phyloP scores from a whole-genome alignment of 495 filamentous ascomycete species.

The Aspergillus nanangensis region DNA sequence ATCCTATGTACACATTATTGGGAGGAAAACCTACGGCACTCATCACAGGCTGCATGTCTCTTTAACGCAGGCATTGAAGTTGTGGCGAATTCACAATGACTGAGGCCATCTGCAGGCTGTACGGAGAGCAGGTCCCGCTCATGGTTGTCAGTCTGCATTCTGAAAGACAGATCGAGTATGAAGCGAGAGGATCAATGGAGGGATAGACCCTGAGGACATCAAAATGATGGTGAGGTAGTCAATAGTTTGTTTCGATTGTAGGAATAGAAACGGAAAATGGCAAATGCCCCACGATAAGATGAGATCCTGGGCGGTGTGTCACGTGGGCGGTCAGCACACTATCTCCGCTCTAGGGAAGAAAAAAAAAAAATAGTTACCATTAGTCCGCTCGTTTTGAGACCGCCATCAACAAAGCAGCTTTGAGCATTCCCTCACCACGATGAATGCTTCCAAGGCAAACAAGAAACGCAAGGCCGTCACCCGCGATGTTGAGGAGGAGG shows the following conservation, averaged over 20 bases:
- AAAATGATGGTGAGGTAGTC: too few species aligned
- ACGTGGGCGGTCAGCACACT: slow-evolving; percentile 38
- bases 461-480: slow-evolving; percentile 59
- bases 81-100: slow-evolving; percentile 5
- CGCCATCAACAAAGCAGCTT: too few species aligned
- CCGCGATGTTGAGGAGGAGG: slow-evolving; percentile 46
- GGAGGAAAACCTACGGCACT: slow-evolving; percentile 31
- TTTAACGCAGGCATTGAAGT: slow-evolving; percentile 19
- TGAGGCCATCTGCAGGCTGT: background rate
- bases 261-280: background rate
- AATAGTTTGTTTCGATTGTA: too few species aligned
- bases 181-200: background rate
- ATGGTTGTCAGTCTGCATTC: slow-evolving; percentile 10
- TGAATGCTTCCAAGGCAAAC: slow-evolving; percentile 35
- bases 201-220: background rate
- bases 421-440: slow-evolving; percentile 18
- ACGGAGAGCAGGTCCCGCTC: slow-evolving; percentile 6
- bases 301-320: slow-evolving; percentile 31
- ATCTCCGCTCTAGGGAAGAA: slow-evolving; percentile 20
- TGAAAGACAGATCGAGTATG: background rate
- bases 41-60: slow-evolving; percentile 39
- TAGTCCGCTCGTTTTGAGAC: too few species aligned
- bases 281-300: slow-evolving; percentile 10
- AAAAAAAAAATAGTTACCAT: slow-evolving; percentile 27
- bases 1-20: background rate